Percentiles rank a stretch among this genome's conserved stretches.
Conservation (phyloP, 1,284 basidiomycete genomes). For the Anthracocystis setariae region DNA sequence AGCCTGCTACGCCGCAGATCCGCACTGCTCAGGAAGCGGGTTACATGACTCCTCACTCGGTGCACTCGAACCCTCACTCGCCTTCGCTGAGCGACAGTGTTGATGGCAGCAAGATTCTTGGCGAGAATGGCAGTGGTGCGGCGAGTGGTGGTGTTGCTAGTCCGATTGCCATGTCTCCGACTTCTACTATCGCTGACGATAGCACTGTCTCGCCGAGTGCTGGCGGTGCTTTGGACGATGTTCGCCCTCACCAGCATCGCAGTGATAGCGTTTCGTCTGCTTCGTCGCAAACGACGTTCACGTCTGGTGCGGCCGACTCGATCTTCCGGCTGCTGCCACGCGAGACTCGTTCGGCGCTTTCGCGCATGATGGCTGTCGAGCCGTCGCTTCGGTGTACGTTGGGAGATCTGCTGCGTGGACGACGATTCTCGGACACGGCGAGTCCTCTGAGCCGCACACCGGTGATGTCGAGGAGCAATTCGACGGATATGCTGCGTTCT, state of each 20-base stretch:
- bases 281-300: constrained; percentile 78
- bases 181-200: constrained; percentile 39
- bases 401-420: constrained; percentile 87
- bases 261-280: constrained; percentile 70
- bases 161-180: constrained; percentile 37
- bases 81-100: constrained; percentile 40
- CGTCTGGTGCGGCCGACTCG: constrained; percentile 87
- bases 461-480: constrained; percentile 58
- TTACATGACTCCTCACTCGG: constrained; percentile 59
- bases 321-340: constrained; percentile 97
- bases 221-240: constrained; percentile 25
- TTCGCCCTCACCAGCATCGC: constrained; percentile 50
- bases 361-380: constrained; percentile 93
- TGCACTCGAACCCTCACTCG: constrained; percentile 45
- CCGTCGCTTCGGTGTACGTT: constrained; percentile 89
- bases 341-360: constrained; percentile 79
- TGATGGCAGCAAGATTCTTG: constrained; percentile 22
- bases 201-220: constrained; percentile 16
- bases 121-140: constrained; percentile 14
- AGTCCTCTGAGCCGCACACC: constrained; percentile 59
- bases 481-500: constrained; percentile 47
- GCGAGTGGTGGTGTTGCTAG: constrained; percentile 19
- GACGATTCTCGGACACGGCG: constrained; percentile 61
- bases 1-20: constrained; percentile 41
- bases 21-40: constrained; percentile 60